Base-by-base conservation (phyloP, 169 alveolate species). In the Plasmodium yoelii region DNA sequence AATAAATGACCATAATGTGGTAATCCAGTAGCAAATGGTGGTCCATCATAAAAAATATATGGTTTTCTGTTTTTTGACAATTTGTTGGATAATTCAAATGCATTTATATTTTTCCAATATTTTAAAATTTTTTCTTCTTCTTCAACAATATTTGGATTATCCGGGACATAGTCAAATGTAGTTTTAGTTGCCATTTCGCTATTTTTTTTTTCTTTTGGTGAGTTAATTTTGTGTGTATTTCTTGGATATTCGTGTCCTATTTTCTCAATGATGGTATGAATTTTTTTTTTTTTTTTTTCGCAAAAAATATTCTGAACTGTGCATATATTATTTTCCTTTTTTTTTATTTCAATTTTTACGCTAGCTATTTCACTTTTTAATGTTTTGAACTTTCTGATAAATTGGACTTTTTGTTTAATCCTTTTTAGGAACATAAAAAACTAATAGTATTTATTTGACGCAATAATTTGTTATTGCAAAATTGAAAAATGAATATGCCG, bases 1-100 rank as follows among this genome's bases (percentile, higher is more conserved):
- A 98, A 97, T 47, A 99, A 96, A 94, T 99, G 99, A 8, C 99
- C 99, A 92, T 99, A 98, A 92, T 99, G 99, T 26, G 99, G 99
- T 64, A 98, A 95, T 10, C 99, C 99, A 0, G 99, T 99, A 60
- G 99, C 99, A 88, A 98, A 99, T 24, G 99, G 99, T 0, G 99
- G 99, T 1, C 99, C 99, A 75, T 99, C 99, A 94, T 98, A 98
- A 94, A 99, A 99, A 19, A 98, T 97, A 93, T 94, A 99, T 44
- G 95, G 94, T 19, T 99, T 98, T 22, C 90, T 93, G 15, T 96
- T 96, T 74, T 96, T 93, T 6, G 96, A 87, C 3, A 94, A 70
- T 73, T 92, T 87, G 28, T 92, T 75, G 65, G 95, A 87, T 39
- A 93, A 91, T 26, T 95, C 91, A 73, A 96, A 96, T 28, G 96